Evolutionary conservation across 257 asterid genomes (phyloP), one percentile per base, ranked within the genome.

Genomic region (Scutellaria galericulata): DNA sequence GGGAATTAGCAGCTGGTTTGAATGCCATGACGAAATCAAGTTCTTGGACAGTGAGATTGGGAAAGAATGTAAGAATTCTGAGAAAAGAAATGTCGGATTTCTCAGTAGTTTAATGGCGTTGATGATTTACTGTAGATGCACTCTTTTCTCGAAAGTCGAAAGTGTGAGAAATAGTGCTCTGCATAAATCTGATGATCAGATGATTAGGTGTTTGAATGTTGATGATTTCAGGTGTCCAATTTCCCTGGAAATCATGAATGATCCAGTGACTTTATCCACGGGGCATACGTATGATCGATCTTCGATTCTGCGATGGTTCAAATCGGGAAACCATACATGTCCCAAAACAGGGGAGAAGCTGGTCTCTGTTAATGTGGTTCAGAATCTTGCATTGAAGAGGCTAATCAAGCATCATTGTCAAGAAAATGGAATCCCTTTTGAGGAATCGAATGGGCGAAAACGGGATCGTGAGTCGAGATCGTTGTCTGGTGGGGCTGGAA

Each of bases 201-300:
- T 72, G 64, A 65, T 79, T 7, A 48, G 61, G 20, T 55, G 64
- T 72, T 69, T 86, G 86, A 91, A 85, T 71, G 58, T 75, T 27
- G 97, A 91, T 61, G 98, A 93, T 79, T 83, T 91, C 73, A 69
- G 85, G 75, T 93, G 98, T 67, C 98, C 98, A 6, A 91, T 93
- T 68, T 54, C 96, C 3, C 78, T 93, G 48, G 98, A 93, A 39
- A 61, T 89, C 77, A 93, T 93, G 97, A 46, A 65, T 6, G 95
- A 93, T 80, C 98, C 98, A 3, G 96, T 91, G 10, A 86, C 95
- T 5, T 53, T 91, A 24, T 78, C 92, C 0, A 82, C 96, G 0
- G 98, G 98, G 39, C 97, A 91, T 70, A 91, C 98, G 0, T 93
- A 91, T 40, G 97, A 91, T 46, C 82, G 93, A 18, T 44, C 85